Evolutionary conservation across 73 alveolate genomes (phyloP), one percentile per base, ranked within the genome.

Genomic region (Durusdinium trenchii): DNA sequence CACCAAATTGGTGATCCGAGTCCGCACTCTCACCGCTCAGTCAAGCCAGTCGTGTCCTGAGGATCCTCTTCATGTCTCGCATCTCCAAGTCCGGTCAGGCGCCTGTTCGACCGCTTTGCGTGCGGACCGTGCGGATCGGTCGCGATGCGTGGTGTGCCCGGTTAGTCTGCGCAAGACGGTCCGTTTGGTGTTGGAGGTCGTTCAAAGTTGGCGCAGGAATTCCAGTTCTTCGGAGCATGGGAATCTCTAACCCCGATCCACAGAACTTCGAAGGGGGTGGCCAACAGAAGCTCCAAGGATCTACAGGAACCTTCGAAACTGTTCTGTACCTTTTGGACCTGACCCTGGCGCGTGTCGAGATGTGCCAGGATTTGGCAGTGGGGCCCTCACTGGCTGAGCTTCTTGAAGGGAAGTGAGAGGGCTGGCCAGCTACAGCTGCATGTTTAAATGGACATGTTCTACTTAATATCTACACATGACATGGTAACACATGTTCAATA

Each of bases 381-480:
- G 91, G 91, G 26, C 91, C 91, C 48, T 81, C 91, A 45, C 48
- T 81, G 43, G 91, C 91, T 2, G 91, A 81, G 91, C 36, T 26
- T 46, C 89, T 78, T 46, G 62, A 62, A 36, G 35, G 32, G 1
- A 10, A 18, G 0, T 3, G 28, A n/a, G n/a, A 16, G 50, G 91
- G 91, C 69, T 81, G 51, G 91, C 91, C 91, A 81, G 91, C 91
- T n/a, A n/a, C n/a, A n/a, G n/a, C n/a, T n/a, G n/a, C n/a, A n/a
- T n/a, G n/a, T n/a, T n/a, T n/a, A n/a, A n/a, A n/a, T n/a, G n/a
- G n/a, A n/a, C n/a, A n/a, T n/a, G n/a, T n/a, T n/a, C n/a, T n/a
- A n/a, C n/a, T n/a, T n/a, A n/a, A n/a, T n/a, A n/a, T n/a, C n/a
- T n/a, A n/a, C n/a, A n/a, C n/a, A n/a, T n/a, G n/a, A n/a, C n/a